These are phyloP conservation scores for Aaosphaeria arxii DNA, from an alignment of 2,329 filamentous ascomycete species.

Conservation along the genomic window DNA sequence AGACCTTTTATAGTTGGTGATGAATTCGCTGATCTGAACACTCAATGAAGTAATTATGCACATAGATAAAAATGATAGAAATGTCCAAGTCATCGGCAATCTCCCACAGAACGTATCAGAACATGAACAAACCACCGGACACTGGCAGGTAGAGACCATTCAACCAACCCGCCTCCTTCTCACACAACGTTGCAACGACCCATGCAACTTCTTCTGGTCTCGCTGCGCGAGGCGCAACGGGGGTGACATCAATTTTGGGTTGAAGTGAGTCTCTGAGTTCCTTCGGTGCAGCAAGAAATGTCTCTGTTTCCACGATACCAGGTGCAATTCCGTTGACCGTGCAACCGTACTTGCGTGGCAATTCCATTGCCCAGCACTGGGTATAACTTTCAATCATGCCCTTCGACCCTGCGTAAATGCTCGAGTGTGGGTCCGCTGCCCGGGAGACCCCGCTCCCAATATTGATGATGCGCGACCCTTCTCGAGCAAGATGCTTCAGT, in stretches of 20 bases:
- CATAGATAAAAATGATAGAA: no score
- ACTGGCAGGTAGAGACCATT: conserved; percentile 40
- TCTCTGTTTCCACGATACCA: conserved; percentile 42
- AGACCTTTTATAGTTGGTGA: no score
- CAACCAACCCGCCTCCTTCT: conserved; percentile 44
- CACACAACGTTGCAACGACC: conserved; percentile 39
- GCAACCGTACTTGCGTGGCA: conserved; percentile 45
- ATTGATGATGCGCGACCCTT: conserved; percentile 41
- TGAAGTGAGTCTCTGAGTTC: conserved; percentile 50
- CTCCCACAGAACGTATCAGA: no score
- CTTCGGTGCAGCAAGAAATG: conserved; percentile 25
- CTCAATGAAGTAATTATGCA: no score
- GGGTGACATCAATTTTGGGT: conserved; percentile 46
- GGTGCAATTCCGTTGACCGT: conserved; percentile 48
- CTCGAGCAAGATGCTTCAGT: conserved; percentile 38
- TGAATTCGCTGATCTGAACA: no score
- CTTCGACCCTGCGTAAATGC: conserved; percentile 51
- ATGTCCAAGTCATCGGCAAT: no score
- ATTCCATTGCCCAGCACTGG: conserved; percentile 44
- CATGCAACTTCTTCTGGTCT: conserved; percentile 47
- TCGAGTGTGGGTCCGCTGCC: conserved; percentile 37
- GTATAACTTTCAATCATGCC: conserved; percentile 51
- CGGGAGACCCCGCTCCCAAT: conserved; percentile 40
- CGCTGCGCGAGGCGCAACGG: conserved; percentile 43
- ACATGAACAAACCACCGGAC: conserved; percentile 18